Conservation (phyloP, 176 grass and related monocot species). For the Zea luxurians region DNA sequence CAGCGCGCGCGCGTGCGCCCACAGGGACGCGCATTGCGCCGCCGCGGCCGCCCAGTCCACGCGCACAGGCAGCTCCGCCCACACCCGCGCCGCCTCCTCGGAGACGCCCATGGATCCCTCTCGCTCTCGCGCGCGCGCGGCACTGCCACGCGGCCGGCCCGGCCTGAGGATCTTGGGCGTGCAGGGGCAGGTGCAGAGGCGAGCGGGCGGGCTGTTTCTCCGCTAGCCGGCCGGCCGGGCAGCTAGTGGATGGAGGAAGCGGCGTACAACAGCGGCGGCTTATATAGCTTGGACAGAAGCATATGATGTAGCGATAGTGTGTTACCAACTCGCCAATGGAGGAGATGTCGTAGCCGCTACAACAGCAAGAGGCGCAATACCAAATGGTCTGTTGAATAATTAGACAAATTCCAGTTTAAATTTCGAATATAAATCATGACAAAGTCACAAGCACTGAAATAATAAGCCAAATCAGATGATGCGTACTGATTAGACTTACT, state of each 20-base stretch:
- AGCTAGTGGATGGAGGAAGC: neutral
- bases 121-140: no score
- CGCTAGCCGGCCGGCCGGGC: neutral
- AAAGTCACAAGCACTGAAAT: no score
- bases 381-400: no score
- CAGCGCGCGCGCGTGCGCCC: conserved; percentile 28
- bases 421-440: no score
- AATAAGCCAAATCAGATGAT: no score
- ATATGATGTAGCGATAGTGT: neutral
- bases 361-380: no score
- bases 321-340: no score
- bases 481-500: no score
- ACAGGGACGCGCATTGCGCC: conserved; percentile 39
- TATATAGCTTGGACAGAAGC: conserved; percentile 36
- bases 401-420: no score
- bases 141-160: neutral
- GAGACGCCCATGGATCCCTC: neutral
- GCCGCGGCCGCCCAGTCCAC: conserved; percentile 44
- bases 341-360: no score
- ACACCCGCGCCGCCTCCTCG: conserved; percentile 24
- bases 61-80: conserved; percentile 41
- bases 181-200: no score
- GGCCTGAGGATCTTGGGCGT: no score
- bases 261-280: neutral
- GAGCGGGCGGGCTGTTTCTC: neutral